Conservation (phyloP, 441 rosid species). For the Sinapis alba region DNA sequence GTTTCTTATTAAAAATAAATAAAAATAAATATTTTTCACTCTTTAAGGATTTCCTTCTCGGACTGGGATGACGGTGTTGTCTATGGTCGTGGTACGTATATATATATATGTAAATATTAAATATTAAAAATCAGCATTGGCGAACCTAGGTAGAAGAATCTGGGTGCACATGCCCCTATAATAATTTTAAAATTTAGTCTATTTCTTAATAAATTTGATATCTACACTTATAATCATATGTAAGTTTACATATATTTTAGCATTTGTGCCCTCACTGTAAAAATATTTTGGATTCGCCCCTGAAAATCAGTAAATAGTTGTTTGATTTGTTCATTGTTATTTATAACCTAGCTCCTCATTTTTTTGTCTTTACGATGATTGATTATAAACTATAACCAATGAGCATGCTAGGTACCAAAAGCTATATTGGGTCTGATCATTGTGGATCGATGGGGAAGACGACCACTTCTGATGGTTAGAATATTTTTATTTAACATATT, state of each 20-base stretch:
- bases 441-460: constrained; percentile 57
- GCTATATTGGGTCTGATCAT: constrained; percentile 39
- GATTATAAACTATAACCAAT: not conserved
- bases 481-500: not conserved
- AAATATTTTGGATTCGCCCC: too few species aligned
- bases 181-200: too few species aligned
- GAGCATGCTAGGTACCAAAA: constrained; percentile 46
- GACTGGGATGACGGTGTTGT: constrained; percentile 44
- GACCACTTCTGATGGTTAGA: constrained; percentile 53
- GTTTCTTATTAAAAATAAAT: not conserved
- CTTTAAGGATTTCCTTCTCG: constrained; percentile 42
- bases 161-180: too few species aligned
- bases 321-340: not conserved
- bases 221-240: too few species aligned
- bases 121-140: not conserved
- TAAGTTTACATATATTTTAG: too few species aligned
- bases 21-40: not conserved
- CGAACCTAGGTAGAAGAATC: too few species aligned
- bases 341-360: not conserved
- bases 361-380: not conserved
- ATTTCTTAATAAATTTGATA: too few species aligned
- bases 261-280: too few species aligned
- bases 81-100: constrained; percentile 47
- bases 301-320: too few species aligned
- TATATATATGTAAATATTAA: not conserved